Conservation (phyloP, 2,329 filamentous ascomycete genomes). For the Blastomyces percursus region DNA sequence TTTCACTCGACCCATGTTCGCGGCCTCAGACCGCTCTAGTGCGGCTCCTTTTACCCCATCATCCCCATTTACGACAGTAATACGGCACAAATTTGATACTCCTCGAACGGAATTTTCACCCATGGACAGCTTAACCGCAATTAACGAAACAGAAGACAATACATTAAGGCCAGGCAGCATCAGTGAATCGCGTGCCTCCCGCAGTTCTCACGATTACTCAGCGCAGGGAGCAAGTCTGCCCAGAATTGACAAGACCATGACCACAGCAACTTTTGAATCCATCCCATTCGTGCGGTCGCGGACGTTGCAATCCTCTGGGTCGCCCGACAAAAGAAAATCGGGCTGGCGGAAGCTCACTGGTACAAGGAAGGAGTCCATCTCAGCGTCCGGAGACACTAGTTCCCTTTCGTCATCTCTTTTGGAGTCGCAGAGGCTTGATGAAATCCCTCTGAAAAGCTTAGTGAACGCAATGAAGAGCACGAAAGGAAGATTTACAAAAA, state of each 20-base stretch:
- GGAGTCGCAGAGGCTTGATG: constrained; percentile 29
- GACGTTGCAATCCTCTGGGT: background rate
- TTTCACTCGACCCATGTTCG: background rate
- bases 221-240: background rate
- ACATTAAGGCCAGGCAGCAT: background rate
- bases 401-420: constrained; percentile 28
- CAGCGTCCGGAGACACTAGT: constrained; percentile 25
- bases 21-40: background rate
- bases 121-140: constrained; percentile 4
- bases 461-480: constrained; percentile 20
- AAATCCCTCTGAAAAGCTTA: constrained; percentile 29
- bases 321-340: constrained; percentile 1
- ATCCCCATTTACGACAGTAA: constrained; percentile 10
- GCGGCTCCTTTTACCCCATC: constrained; percentile 3
- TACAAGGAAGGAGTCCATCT: constrained; percentile 5
- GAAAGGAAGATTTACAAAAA: constrained; percentile 24
- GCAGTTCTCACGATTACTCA: background rate
- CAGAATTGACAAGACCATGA: background rate
- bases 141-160: constrained; percentile 9
- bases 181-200: background rate
- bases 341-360: background rate
- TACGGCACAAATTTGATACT: constrained; percentile 5
- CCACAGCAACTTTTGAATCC: background rate
- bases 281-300: background rate
- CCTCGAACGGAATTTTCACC: constrained; percentile 6